A percentile compares a stretch with the other conserved stretches of the same genome.
These are phyloP conservation scores for Salix udensis DNA, from an alignment of 345 rosid genomes.

Conservation along the genomic window DNA sequence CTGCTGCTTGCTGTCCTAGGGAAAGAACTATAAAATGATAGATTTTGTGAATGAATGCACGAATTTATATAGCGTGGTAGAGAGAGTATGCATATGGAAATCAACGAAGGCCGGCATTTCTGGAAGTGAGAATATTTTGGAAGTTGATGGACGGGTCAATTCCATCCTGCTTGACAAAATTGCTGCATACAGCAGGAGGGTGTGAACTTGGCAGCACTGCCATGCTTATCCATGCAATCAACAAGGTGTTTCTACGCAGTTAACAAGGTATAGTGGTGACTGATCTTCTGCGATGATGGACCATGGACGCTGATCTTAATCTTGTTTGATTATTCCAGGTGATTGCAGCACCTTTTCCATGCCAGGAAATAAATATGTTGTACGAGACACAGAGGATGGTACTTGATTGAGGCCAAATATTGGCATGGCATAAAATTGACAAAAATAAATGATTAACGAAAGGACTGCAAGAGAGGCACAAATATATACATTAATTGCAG, in stretches of 20 bases:
- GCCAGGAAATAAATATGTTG: neutral
- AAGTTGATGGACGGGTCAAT: neutral
- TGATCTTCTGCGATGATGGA: no score
- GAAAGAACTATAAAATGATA: neutral
- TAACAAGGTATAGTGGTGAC: no score
- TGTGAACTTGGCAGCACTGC: neutral
- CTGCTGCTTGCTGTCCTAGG: slow-evolving; percentile 11
- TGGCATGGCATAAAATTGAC: neutral
- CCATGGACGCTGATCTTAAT: neutral
- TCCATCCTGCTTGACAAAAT: neutral
- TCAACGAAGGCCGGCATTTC: neutral
- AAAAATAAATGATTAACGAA: neutral
- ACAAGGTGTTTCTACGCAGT: no score
- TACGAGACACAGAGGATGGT: neutral
- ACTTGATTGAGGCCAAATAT: neutral
- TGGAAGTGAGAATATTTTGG: neutral
- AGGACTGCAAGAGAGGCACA: neutral
- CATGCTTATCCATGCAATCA: neutral
- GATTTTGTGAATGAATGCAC: neutral
- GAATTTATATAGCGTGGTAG: slow-evolving; percentile 2
- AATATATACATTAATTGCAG: neutral
- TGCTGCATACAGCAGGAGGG: neutral
- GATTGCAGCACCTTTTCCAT: neutral
- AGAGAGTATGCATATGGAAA: neutral
- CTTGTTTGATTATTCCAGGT: neutral